These are phyloP conservation scores for Pistacia integerrima DNA, from an alignment of 345 rosid genomes.

Conservation along the genomic window DNA sequence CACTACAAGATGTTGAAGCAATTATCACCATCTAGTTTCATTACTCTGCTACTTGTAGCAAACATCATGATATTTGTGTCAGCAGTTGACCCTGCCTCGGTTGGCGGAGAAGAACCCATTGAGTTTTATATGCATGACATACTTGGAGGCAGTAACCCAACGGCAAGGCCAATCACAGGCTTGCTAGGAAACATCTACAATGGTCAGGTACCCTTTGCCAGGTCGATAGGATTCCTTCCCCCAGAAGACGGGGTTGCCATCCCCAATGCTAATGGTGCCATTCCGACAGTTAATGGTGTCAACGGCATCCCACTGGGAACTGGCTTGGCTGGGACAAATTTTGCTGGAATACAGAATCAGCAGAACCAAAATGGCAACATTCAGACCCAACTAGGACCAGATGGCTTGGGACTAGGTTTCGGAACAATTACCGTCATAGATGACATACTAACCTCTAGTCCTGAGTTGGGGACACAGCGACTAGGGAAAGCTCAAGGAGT, in stretches of 20 bases:
- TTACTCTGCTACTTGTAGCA: conserved; percentile 31
- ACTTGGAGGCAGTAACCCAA: conserved; percentile 87
- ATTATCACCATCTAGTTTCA: conserved; percentile 31
- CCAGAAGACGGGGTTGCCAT: conserved; percentile 69
- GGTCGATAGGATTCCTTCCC: conserved; percentile 71
- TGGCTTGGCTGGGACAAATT: conserved; percentile 78
- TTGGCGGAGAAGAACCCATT: conserved; percentile 46
- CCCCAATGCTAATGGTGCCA: conserved; percentile 87
- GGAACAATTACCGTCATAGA: conserved; percentile 92
- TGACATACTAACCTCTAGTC: conserved; percentile 72
- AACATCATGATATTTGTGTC: conserved; percentile 26
- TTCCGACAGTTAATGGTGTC: conserved; percentile 77
- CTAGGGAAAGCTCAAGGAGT: conserved; percentile 94
- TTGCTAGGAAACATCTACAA: conserved; percentile 89
- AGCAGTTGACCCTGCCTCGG: conserved; percentile 44
- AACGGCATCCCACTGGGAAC: conserved; percentile 90
- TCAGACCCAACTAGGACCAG: conserved; percentile 82
- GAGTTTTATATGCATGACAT: conserved; percentile 94
- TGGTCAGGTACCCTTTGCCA: conserved; percentile 95
- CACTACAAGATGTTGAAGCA: conserved; percentile 45
- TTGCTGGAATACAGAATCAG: conserved; percentile 38
- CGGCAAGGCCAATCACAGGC: conserved; percentile 90
- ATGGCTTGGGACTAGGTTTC: conserved; percentile 81
- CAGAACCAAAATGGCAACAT: conserved; percentile 50
- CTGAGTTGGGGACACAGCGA: conserved; percentile 73